A percentile compares a stretch with the other conserved stretches of the same genome.
Evolutionary conservation across 495 filamentous ascomycete species (phyloP).

Genomic region (Tricharina praecox): DNA sequence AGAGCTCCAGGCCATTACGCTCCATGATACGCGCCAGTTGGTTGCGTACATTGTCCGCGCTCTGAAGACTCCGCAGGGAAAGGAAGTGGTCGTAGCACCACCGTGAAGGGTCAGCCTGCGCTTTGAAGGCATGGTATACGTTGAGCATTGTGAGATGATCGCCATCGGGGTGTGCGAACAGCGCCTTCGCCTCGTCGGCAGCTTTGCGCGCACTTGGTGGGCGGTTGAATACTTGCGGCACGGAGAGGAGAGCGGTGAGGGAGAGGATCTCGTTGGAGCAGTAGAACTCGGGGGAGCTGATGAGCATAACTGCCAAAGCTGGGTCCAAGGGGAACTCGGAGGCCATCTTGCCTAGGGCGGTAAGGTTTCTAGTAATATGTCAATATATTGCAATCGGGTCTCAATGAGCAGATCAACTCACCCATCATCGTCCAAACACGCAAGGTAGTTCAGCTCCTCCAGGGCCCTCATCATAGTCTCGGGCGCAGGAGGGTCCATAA

Average conservation of each 20-base stretch:
- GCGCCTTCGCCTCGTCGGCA: conserved; percentile 94
- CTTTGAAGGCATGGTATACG: conserved; percentile 95
- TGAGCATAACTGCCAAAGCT: conserved; percentile 91
- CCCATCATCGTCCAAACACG: conserved; percentile 87
- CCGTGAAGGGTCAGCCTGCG: conserved; percentile 56
- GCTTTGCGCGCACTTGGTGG: conserved; percentile 66
- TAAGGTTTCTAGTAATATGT: conserved; percentile 45
- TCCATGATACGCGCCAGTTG: conserved; percentile 97
- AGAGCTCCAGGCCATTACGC: conserved; percentile 61
- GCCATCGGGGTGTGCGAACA: conserved; percentile 82
- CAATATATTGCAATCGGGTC: neutral
- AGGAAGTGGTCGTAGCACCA: conserved; percentile 99
- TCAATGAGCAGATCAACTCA: conserved; percentile 3
- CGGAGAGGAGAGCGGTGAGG: conserved; percentile 81
- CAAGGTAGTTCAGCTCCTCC: conserved; percentile 93
- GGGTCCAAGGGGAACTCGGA: conserved; percentile 96
- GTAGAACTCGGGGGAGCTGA: conserved; percentile 91
- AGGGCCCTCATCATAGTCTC: conserved; percentile 97
- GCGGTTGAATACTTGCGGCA: conserved; percentile 85
- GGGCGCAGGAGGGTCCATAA: conserved; percentile 96
- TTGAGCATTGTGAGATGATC: conserved; percentile 95
- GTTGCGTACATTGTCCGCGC: conserved; percentile 78
- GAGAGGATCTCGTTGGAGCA: conserved; percentile 98
- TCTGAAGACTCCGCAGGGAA: conserved; percentile 71
- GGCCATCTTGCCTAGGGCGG: conserved; percentile 64